These are phyloP conservation scores for Lizanozyma gosingica DNA, from an alignment of 1,139 yeast genomes.

Conservation along the genomic window DNA sequence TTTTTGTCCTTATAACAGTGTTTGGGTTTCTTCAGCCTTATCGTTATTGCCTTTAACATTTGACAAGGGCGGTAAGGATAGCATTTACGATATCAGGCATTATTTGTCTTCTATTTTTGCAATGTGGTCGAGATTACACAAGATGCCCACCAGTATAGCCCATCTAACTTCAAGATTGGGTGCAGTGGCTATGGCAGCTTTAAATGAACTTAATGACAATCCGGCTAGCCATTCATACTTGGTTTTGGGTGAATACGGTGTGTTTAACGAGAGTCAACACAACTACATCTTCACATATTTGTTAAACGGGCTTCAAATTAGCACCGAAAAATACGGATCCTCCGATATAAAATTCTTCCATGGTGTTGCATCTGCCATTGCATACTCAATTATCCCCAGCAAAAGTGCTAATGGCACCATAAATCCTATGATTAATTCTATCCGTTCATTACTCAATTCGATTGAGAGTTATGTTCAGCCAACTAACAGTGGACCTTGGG, in stretches of 20 bases:
- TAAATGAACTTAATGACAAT: constrained; percentile 23
- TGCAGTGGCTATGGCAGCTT: constrained; percentile 45
- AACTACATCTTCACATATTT: constrained; percentile 48
- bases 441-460: constrained; percentile 54
- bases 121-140: constrained; percentile 59
- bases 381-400: constrained; percentile 33
- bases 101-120: constrained; percentile 63
- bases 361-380: constrained; percentile 54
- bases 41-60: constrained; percentile 40
- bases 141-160: too few relatives aligned
- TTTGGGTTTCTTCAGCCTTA: constrained; percentile 49
- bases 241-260: constrained; percentile 38
- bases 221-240: constrained; percentile 8
- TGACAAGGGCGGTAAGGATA: constrained; percentile 15
- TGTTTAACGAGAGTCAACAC: constrained; percentile 56
- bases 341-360: constrained; percentile 38
- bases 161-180: constrained; percentile 63
- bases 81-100: constrained; percentile 37
- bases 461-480: constrained; percentile 88
- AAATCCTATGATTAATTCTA: constrained; percentile 31
- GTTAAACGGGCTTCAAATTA: constrained; percentile 43
- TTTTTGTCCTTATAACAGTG: constrained; percentile 52
- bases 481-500: constrained; percentile 83
- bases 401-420: background rate
- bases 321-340: constrained; percentile 30